Conservation (phyloP, 495 filamentous ascomycete genomes). For the Penicillium atrosanguineum region DNA sequence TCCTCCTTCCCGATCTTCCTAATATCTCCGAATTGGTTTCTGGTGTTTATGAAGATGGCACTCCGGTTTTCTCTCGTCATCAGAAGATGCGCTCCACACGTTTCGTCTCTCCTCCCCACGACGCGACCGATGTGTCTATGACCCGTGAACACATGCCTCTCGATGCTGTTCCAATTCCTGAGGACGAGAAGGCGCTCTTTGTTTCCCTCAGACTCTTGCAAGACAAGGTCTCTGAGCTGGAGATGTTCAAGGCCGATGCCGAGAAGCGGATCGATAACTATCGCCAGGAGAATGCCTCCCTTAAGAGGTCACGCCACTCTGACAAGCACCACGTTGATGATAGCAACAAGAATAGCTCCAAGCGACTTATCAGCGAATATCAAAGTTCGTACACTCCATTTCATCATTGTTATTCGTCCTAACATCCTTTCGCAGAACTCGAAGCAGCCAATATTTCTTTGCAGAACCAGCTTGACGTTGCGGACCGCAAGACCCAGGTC, state of each 20-base stretch:
- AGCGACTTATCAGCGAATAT: constrained; percentile 47
- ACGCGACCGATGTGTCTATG: constrained; percentile 36
- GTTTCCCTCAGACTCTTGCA: constrained; percentile 65
- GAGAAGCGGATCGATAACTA: constrained; percentile 56
- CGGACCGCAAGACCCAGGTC: constrained; percentile 57
- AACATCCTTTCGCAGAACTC: constrained; percentile 43
- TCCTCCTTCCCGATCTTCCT: constrained; percentile 64
- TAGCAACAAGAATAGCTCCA: constrained; percentile 33
- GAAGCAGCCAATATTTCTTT: constrained; percentile 57
- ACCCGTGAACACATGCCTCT: constrained; percentile 49
- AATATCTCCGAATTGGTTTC: constrained; percentile 72
- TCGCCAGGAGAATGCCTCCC: constrained; percentile 53
- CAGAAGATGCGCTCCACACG: constrained; percentile 51
- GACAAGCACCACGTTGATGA: constrained; percentile 43
- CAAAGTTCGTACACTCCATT: constrained; percentile 43
- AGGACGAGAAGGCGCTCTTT: constrained; percentile 67
- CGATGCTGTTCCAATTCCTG: constrained; percentile 62
- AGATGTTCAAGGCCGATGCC: constrained; percentile 57
- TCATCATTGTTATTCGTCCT: background rate
- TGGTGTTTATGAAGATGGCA: constrained; percentile 64
- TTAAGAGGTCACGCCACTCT: constrained; percentile 47
- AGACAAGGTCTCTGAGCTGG: constrained; percentile 61
- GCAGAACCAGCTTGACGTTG: constrained; percentile 55
- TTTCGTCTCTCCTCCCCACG: constrained; percentile 50
- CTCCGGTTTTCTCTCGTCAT: constrained; percentile 57